Evolutionary conservation across 768 basidiomycete species (phyloP).

Genomic region (Pisolithus orientalis): DNA sequence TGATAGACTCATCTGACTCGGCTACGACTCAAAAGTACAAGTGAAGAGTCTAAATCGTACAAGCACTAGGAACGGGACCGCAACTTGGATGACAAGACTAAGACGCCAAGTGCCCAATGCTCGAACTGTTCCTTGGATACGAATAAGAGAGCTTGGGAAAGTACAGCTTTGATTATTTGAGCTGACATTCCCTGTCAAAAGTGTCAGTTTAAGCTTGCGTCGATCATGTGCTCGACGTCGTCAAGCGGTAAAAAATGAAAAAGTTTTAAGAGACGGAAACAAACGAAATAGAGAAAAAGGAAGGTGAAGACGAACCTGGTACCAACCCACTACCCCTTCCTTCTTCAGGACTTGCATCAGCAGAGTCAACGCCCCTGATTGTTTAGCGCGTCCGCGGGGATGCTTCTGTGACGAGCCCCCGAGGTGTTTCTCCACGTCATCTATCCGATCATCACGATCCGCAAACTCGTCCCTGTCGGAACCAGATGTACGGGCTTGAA

Average conservation of each 20-base stretch:
- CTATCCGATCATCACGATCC: background rate
- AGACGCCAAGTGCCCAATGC: constrained; percentile 70
- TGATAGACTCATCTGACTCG: too few species aligned
- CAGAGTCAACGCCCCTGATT: constrained; percentile 73
- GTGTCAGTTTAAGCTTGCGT: background rate
- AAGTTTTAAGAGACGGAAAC: background rate
- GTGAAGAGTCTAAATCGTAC: background rate
- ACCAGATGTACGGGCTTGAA: constrained; percentile 77
- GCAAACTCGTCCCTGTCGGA: constrained; percentile 27
- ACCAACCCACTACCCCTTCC: constrained; percentile 90
- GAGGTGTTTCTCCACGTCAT: constrained; percentile 22
- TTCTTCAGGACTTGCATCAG: constrained; percentile 63
- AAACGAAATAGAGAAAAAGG: background rate
- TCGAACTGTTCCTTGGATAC: constrained; percentile 98
- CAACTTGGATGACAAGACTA: constrained; percentile 44
- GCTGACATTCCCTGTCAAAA: constrained; percentile 81
- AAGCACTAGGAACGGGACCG: constrained; percentile 7
- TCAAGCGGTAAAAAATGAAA: background rate
- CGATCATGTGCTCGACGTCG: background rate
- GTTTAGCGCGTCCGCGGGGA: constrained; percentile 27
- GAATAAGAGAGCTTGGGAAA: constrained; percentile 93
- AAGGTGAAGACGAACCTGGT: constrained; percentile 59
- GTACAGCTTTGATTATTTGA: constrained; percentile 91
- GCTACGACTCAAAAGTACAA: background rate
- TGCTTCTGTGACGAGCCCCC: background rate